These are phyloP conservation scores for Hypoxylon sp. DNA, from an alignment of 2,329 filamentous ascomycete species.

Conservation along the genomic window DNA sequence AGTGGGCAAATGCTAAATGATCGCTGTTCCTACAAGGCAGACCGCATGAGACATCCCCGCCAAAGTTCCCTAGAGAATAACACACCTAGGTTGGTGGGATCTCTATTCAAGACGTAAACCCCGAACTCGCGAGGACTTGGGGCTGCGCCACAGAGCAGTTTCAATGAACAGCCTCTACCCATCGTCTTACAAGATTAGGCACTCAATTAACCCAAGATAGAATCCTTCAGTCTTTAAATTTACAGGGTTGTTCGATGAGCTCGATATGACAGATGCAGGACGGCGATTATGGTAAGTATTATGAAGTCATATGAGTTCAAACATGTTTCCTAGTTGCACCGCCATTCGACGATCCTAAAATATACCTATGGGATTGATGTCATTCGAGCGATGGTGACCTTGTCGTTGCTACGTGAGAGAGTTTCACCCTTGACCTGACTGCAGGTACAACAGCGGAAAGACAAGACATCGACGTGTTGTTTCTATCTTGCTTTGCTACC, in stretches of 20 bases:
- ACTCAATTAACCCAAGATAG: conserved; percentile 22
- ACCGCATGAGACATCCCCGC: conserved; percentile 26
- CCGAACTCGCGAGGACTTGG: conserved; percentile 21
- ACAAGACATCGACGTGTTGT: conserved; percentile 28
- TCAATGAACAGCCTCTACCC: conserved; percentile 8
- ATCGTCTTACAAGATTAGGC: conserved; percentile 19
- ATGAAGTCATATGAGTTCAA: conserved; percentile 39
- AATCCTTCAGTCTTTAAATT: conserved; percentile 17
- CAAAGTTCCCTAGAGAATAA: conserved; percentile 13
- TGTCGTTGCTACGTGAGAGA: conserved; percentile 16
- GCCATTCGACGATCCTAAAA: conserved; percentile 37
- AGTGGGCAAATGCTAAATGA: conserved; percentile 38
- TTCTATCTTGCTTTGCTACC: conserved; percentile 20
- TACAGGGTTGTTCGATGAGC: conserved; percentile 24
- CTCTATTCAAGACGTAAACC: conserved; percentile 30
- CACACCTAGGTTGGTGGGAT: background rate
- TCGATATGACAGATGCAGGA: conserved; percentile 27
- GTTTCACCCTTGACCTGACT: conserved; percentile 22
- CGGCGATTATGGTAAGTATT: conserved; percentile 18
- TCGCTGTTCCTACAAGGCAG: conserved; percentile 40
- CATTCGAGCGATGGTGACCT: conserved; percentile 32
- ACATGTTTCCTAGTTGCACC: conserved; percentile 21
- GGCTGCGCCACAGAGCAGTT: conserved; percentile 34
- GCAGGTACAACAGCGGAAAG: conserved; percentile 34
- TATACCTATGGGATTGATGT: conserved; percentile 31